Evolutionary conservation across 2,329 filamentous ascomycete species (phyloP), one percentile per base, ranked within the genome.

Genomic region (Aspergillus aculeatinus): DNA sequence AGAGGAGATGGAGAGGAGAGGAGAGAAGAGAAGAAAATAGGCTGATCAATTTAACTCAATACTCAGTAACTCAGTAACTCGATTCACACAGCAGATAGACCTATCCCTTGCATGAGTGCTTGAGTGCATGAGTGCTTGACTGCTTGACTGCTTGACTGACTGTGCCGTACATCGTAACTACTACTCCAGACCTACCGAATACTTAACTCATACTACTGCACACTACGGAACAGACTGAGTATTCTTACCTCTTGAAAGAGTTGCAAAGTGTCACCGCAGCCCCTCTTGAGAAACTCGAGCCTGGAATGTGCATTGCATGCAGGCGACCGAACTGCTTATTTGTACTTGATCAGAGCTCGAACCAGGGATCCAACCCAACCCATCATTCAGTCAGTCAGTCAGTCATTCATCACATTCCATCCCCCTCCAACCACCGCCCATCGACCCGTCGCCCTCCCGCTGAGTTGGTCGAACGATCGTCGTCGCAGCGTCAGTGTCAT

Each of bases 21-120:
- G 27, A 27, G 27, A 27, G 27, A 7, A 9, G 27, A 27, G 27
- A 1, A 35, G 33, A 12, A 33, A 42, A 33, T 23, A 39, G 48
- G 55, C 48, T 44, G 53, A 55, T 51, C 48, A 33, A 29, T 57
- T 50, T 51, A 57, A 11, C 52, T 35, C 14, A 11, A 14, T 14
- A 12, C 33, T 12, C 33, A 35, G 9, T 35, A 16, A 35, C 5
- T 35, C 33, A 35, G 27, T 29, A 29, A 29, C 27, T 29, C 27
- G 27, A 39, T 42, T 53, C 52, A 47, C 39, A 27, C 39, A 12
- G n/a, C 42, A 14, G 19, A 21, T 31, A 35, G 25, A n/a, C 29
- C n/a, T 51, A 53, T 51, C 59, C 60, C 60, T 62, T 60, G 60
- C 57, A 50, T 56, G 29, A 48, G 12, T 14, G 42, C 27, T 4